Base-by-base conservation (phyloP, 768 basidiomycete species). In the Asterophora lycoperdoides region DNA sequence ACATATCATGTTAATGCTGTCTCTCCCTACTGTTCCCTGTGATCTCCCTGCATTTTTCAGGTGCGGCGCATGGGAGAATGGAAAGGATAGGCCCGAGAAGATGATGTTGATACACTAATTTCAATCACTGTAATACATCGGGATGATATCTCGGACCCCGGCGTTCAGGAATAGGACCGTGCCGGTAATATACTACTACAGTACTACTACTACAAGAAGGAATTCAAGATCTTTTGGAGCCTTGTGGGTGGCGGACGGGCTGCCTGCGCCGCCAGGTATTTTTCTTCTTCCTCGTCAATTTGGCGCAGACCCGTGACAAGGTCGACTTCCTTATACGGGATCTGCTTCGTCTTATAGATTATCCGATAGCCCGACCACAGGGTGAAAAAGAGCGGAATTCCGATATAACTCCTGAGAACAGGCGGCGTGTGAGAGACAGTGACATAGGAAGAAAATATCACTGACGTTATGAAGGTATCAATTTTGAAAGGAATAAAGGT, bases 251-350 rank as follows among this genome's bases (percentile, higher is more conserved):
- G 71, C n/a, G 72, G 73, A 55, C 66, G 64, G 1, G 66, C 54
- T 8, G 64, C 68, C 54, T 83, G 69, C 44, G 72, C 66, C 19
- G 65, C 71, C 50, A 78, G 51, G 55, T 71, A 80, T 47, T 63
- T 67, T 54, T 74, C 68, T 62, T 87, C 83, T 57, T 82, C 83
- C 38, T 82, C 80, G 53, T 85, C 76, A 43, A 86, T 83, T 51
- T 74, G 73, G 28, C 72, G 66, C 53, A 81, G 70, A 14, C 81
- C 82, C 8, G 77, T 76, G 33, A 80, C 63, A 18, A 86, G 73
- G 60, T 89, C 84, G 38, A 83, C 78, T 46, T 80, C 69, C 29
- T 70, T 65, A 4, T 72, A 60, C 11, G 73, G 71, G 53, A 77
- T 70, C 20, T 65, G 46, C 44, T 54, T 66, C 8, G 74, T 74